These are phyloP conservation scores for Aspergillus haitiensis DNA, from an alignment of 495 filamentous ascomycete species.

Conservation along the genomic window DNA sequence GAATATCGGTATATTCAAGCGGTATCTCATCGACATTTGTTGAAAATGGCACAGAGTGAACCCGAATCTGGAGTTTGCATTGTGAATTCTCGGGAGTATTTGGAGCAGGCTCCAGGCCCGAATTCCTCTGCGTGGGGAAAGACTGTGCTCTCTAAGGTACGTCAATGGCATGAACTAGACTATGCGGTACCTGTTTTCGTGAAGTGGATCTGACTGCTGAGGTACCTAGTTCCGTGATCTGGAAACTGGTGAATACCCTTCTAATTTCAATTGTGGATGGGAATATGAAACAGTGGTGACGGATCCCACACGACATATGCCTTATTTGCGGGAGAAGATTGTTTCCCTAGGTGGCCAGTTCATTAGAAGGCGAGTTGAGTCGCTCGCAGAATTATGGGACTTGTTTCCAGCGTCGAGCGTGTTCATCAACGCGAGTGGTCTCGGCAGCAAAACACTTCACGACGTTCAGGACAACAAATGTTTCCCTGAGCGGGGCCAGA, in stretches of 20 bases:
- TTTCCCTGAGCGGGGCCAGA: conserved; percentile 47
- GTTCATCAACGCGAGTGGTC: conserved; percentile 49
- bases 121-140: conserved; percentile 44
- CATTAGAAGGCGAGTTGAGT: conserved; percentile 39
- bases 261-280: conserved; percentile 41
- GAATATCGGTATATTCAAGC: conserved; percentile 45
- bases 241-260: conserved; percentile 35
- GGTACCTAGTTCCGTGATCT: conserved; percentile 40
- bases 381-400: conserved; percentile 39
- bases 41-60: conserved; percentile 41
- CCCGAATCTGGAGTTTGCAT: conserved; percentile 41
- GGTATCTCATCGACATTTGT: conserved; percentile 39
- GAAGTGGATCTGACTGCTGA: too few species aligned
- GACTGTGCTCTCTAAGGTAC: conserved; percentile 42
- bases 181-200: too few species aligned
- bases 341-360: conserved; percentile 38
- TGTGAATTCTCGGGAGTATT: conserved; percentile 40
- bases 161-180: not conserved
- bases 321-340: conserved; percentile 36
- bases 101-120: conserved; percentile 37
- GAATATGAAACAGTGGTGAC: conserved; percentile 44
- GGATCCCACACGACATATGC: conserved; percentile 46
- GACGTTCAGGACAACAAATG: conserved; percentile 43
- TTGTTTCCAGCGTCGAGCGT: conserved; percentile 42
- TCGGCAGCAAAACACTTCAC: conserved; percentile 37